Base-by-base conservation (phyloP, 306 rosid species). In the Lupinus albus region DNA sequence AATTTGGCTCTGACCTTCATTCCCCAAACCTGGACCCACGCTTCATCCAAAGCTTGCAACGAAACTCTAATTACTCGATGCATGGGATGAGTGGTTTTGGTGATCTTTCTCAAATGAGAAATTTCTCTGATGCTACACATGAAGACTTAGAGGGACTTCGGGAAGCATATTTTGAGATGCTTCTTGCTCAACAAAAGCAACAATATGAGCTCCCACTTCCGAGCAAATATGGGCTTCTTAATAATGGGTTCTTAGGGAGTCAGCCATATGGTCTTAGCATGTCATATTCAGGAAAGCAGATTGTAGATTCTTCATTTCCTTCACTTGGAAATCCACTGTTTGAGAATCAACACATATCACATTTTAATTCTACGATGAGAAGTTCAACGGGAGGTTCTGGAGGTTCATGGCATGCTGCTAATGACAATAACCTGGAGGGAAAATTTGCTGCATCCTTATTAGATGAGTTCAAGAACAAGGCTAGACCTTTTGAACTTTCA, bases 401-500 rank as follows among this genome's bases (percentile, higher is more conserved):
- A 39, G 79, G 84, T 81, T 38, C 87, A 46, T 82, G 87, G 89
- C 85, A 75, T 61, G 67, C 84, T 54, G 96, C 81, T 78, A 64
- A 80, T 75, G 84, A 85, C 79, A 86, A 74, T 68, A 85, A 73
- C 78, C 28, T 72, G 68, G 94, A 88, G 51, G 82, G 78, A 68
- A 76, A 91, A 69, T 78, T 79, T 74, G 72, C 81, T 49, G 81
- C 97, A 25, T 80, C 95, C 55, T 75, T 93, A 64, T 79, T 93
- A 68, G 99, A 93, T 66, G 97, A 93, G 68, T 93, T 90, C 85
- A 93, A 93, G 84, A 90, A 82, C 84, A 93, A 88, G 80, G 80
- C 85, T 17, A 88, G 74, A 73, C 81, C 96, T 80, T 90, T 89
- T 85, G 97, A 93, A 77, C 94, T 93, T 66, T 57, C 93, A 36